Evolutionary conservation across 257 asterid species (phyloP).

Genomic region (Forsythia viridissima): DNA sequence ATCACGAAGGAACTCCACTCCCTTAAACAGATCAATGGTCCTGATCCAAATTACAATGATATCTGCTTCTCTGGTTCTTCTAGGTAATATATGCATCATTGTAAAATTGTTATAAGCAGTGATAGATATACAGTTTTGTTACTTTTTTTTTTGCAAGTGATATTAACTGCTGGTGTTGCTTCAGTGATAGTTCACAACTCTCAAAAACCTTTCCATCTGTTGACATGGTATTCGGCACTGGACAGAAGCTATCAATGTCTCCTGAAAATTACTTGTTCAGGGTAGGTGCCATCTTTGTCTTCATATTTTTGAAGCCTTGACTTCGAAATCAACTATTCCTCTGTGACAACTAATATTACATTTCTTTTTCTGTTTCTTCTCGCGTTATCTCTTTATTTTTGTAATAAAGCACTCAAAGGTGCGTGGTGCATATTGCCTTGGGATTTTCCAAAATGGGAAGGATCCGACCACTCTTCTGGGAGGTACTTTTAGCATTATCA

Average conservation of each 20-base stretch:
- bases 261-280: constrained; percentile 98
- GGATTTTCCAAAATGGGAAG: constrained; percentile 95
- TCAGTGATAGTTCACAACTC: constrained; percentile 75
- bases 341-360: constrained; percentile 5
- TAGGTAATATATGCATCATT: constrained; percentile 52
- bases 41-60: constrained; percentile 89
- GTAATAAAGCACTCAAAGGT: constrained; percentile 81
- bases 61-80: constrained; percentile 98
- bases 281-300: constrained; percentile 41
- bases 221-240: constrained; percentile 84
- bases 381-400: constrained; percentile 12
- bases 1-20: constrained; percentile 63
- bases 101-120: constrained; percentile 17
- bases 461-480: constrained; percentile 98
- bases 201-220: constrained; percentile 78
- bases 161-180: constrained; percentile 35
- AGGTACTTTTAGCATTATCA: constrained; percentile 48
- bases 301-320: constrained; percentile 11
- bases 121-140: constrained; percentile 13
- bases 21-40: constrained; percentile 81
- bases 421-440: constrained; percentile 96
- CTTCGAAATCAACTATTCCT: constrained; percentile 6
- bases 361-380: constrained; percentile 13
- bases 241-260: constrained; percentile 76
- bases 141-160: constrained; percentile 27